Conservation (phyloP, 2,329 filamentous ascomycete species). For the Cytospora piceicola region DNA sequence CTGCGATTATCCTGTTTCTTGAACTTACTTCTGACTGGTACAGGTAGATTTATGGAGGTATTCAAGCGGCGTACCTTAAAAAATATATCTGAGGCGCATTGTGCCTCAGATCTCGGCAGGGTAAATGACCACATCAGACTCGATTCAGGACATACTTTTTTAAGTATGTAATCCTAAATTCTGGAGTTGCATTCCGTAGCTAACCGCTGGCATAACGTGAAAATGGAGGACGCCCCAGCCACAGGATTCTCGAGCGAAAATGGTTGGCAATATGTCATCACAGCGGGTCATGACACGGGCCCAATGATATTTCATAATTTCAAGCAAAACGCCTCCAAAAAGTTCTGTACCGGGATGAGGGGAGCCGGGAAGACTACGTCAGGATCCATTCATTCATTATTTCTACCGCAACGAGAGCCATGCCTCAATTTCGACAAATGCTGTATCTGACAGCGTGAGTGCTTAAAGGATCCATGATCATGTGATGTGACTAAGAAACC, state of each 20-base stretch:
- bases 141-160: too few relatives aligned
- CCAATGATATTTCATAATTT: background rate
- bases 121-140: too few relatives aligned
- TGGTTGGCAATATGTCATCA: background rate
- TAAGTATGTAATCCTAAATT: too few relatives aligned
- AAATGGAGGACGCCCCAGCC: background rate
- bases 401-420: background rate
- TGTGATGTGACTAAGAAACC: background rate
- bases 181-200: too few relatives aligned
- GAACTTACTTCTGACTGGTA: too few relatives aligned
- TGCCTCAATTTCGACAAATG: conserved; percentile 1
- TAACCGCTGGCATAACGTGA: background rate
- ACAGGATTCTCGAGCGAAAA: background rate
- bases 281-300: background rate
- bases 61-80: too few relatives aligned
- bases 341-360: background rate
- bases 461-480: background rate
- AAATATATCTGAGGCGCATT: too few relatives aligned
- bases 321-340: background rate
- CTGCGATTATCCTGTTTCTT: too few relatives aligned
- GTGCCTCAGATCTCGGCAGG: too few relatives aligned
- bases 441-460: background rate
- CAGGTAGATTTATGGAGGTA: too few relatives aligned
- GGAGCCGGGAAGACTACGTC: background rate
- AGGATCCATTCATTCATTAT: background rate